Evolutionary conservation across 176 grass and related monocot species (phyloP).

Genomic region (sorghum (Sorghum bicolor)): Sorghum_bicolor_NCBIv3 NC_012876.2:62871501-62872000

Average conservation of each 20-base stretch:
- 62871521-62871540: not conserved
- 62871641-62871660: no score
- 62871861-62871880: constrained; percentile 1
- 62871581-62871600: no score
- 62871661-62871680: no score
- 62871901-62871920: constrained; percentile 1
- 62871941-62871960: constrained; percentile 15
- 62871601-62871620: no score
- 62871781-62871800: not conserved
- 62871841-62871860: not conserved
- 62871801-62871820: not conserved
- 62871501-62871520: not conserved
- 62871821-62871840: not conserved
- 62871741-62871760: constrained; percentile 15
- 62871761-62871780: constrained; percentile 24
- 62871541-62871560: no score
- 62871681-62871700: no score
- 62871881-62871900: not conserved
- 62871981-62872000: constrained; percentile 3
- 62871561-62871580: no score
- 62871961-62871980: not conserved
- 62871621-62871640: no score
- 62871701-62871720: not conserved
- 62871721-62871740: not conserved
- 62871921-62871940: not conserved